A percentile compares a stretch with the other conserved stretches of the same genome.
These are phyloP conservation scores for Asclepias syriaca DNA, from an alignment of 257 asterid genomes.

Conservation along the genomic window DNA sequence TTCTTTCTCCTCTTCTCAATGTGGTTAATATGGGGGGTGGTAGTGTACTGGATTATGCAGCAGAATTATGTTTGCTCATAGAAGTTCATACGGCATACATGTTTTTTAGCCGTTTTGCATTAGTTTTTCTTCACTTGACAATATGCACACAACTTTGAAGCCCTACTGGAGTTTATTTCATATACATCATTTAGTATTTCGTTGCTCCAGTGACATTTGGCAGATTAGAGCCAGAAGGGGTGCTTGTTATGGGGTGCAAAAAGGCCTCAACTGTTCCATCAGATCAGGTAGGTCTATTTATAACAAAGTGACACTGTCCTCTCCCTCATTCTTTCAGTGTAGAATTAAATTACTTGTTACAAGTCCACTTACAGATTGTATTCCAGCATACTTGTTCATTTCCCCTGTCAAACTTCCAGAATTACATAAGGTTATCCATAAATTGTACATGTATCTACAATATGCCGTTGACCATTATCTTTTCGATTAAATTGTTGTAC, in stretches of 20 bases:
- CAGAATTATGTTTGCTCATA: background rate
- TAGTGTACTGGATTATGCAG: background rate
- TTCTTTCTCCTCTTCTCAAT: background rate
- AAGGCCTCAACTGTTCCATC: constrained; percentile 51
- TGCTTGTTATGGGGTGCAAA: constrained; percentile 90
- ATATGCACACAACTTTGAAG: background rate
- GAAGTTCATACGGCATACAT: background rate
- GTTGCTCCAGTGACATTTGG: constrained; percentile 79
- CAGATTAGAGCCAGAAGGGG: constrained; percentile 92
- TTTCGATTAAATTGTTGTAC: background rate
- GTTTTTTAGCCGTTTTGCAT: background rate
- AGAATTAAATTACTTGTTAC: background rate
- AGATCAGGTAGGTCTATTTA: constrained; percentile 58
- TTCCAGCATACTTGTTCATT: background rate
- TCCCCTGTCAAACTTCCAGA: background rate
- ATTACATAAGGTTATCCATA: background rate
- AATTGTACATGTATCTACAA: background rate
- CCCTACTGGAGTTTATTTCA: background rate
- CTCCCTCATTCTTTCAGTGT: background rate
- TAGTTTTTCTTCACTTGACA: background rate
- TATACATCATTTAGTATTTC: constrained; percentile 2
- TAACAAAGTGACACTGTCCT: background rate
- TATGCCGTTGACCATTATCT: background rate
- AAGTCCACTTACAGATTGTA: background rate
- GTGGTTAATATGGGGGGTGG: background rate